Percentiles rank a stretch among this genome's conserved stretches.
Conservation (phyloP, 768 basidiomycete genomes). For the Cystobasidium tubakii region DNA sequence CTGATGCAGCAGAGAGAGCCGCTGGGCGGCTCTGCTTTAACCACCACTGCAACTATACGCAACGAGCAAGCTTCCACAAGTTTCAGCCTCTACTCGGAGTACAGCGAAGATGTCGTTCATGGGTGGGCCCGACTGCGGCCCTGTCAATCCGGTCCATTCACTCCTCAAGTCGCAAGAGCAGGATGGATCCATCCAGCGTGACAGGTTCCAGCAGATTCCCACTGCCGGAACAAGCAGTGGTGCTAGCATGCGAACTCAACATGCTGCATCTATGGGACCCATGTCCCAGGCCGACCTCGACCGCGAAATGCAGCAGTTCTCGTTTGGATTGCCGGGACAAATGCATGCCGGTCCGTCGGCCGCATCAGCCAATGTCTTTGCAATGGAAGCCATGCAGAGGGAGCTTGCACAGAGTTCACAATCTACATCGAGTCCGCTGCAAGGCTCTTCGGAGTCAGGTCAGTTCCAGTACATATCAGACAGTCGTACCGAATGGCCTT, state of each 20-base stretch:
- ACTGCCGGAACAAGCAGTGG: conserved; percentile 20
- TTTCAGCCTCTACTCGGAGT: no score
- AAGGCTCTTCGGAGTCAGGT: not conserved
- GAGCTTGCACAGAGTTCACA: conserved; percentile 20
- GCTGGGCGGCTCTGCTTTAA: not conserved
- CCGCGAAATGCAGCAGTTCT: conserved; percentile 32
- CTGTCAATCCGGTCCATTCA: conserved; percentile 77
- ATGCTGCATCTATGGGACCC: not conserved
- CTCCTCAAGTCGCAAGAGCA: conserved; percentile 83
- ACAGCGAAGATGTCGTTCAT: conserved; percentile 50
- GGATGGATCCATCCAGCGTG: conserved; percentile 81
- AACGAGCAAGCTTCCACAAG: not conserved
- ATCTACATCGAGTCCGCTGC: not conserved
- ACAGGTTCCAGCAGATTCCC: conserved; percentile 48
- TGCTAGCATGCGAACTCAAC: conserved; percentile 22
- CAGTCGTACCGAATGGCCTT: not conserved
- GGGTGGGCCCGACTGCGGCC: conserved; percentile 75
- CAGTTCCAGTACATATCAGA: not conserved
- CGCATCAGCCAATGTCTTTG: not conserved
- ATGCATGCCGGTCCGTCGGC: not conserved
- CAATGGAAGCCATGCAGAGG: conserved; percentile 35
- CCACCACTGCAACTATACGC: not conserved
- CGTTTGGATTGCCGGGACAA: conserved; percentile 15
- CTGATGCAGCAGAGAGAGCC: not conserved
- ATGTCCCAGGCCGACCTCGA: conserved; percentile 16